phyloP scores from a whole-genome alignment of 129 eudicot genomes.

The Rutidosis leptorrhynchoides region DNA sequence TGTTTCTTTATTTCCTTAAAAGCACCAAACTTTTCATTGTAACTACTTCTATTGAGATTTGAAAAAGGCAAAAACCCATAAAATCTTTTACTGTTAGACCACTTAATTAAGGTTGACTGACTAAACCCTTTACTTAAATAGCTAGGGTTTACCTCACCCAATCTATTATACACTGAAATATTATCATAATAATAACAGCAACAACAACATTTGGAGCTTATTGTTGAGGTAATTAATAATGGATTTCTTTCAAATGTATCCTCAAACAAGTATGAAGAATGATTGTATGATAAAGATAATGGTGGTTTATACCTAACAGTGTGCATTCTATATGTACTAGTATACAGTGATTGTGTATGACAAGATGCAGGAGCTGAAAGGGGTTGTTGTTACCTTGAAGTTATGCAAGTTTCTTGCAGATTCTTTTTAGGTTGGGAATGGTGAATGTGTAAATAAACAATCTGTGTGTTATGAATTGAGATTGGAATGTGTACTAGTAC shows the following conservation, averaged over 20 bases:
- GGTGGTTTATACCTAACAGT: constrained; percentile 33
- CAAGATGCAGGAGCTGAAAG: constrained; percentile 6
- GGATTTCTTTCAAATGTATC: constrained; percentile 35
- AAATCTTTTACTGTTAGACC: constrained; percentile 43
- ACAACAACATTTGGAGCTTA: constrained; percentile 32
- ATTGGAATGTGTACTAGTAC: neutral
- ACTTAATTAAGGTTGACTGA: constrained; percentile 64
- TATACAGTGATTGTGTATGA: neutral
- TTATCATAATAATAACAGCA: constrained; percentile 19
- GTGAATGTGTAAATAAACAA: constrained; percentile 20
- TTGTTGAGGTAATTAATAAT: constrained; percentile 23
- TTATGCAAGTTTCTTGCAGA: constrained; percentile 23
- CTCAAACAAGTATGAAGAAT: constrained; percentile 37
- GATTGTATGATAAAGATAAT: constrained; percentile 42
- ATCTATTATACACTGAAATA: constrained; percentile 27
- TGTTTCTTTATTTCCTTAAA: constrained; percentile 39
- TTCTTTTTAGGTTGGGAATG: constrained; percentile 25
- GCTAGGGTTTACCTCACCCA: constrained; percentile 37
- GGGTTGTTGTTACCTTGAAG: constrained; percentile 42
- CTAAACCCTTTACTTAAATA: constrained; percentile 49
- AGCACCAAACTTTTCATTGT: constrained; percentile 31
- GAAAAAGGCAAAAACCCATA: constrained; percentile 34
- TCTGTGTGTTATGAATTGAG: neutral
- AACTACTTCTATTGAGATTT: constrained; percentile 31
- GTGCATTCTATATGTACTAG: constrained; percentile 12